Conservation (phyloP, 2,329 filamentous ascomycete species). For the Zymoseptoria tritici region DNA sequence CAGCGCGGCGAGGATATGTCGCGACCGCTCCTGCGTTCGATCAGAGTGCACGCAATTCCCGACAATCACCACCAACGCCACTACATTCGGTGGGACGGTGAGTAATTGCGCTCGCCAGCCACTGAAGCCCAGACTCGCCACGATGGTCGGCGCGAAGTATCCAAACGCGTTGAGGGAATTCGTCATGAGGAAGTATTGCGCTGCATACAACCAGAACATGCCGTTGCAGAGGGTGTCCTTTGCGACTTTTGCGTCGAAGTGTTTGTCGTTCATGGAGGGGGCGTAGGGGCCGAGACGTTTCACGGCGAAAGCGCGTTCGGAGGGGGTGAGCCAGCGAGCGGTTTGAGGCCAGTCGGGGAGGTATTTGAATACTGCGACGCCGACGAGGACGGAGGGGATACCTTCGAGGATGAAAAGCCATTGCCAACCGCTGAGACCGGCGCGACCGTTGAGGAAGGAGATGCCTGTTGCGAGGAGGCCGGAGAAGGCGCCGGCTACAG, state of each 20-base stretch:
- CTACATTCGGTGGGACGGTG: constrained; percentile 39
- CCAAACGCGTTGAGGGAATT: constrained; percentile 61
- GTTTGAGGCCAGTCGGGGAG: constrained; percentile 54
- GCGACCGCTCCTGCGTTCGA: neutral
- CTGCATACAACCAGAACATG: constrained; percentile 38
- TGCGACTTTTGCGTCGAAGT: constrained; percentile 34
- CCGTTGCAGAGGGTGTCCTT: constrained; percentile 37
- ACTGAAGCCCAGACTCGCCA: constrained; percentile 38
- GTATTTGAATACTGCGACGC: constrained; percentile 37
- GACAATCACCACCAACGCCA: constrained; percentile 19
- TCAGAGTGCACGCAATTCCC: constrained; percentile 6
- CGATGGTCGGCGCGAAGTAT: constrained; percentile 52
- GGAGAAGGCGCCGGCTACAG: constrained; percentile 62
- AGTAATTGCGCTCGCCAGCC: constrained; percentile 37
- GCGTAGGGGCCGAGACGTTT: constrained; percentile 30
- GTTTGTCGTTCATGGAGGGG: constrained; percentile 6
- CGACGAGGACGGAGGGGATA: constrained; percentile 32
- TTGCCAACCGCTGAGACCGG: constrained; percentile 18
- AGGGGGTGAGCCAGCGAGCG: constrained; percentile 49
- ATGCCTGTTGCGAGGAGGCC: constrained; percentile 47
- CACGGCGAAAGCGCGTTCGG: constrained; percentile 35
- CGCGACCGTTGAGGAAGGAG: constrained; percentile 29
- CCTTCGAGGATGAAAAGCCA: constrained; percentile 23
- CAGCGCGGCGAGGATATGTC: neutral
- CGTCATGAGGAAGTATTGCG: constrained; percentile 39